Conservation (phyloP, 1,284 basidiomycete species). For the Acaromyces ingoldii region DNA sequence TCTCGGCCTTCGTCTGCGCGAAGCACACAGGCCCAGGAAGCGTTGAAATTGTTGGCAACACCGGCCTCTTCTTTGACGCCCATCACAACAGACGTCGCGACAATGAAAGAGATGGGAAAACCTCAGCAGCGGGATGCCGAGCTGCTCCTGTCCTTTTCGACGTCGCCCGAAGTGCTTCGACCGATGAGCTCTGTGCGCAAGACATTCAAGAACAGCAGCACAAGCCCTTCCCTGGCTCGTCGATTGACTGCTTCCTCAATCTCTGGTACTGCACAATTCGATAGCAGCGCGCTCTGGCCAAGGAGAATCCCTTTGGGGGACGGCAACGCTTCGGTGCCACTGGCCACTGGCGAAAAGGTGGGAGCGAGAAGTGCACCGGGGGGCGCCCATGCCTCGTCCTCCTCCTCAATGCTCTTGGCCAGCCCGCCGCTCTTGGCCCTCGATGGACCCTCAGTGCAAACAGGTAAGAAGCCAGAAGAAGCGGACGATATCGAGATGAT, state of each 20-base stretch:
- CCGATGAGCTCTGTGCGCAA: conserved; percentile 11
- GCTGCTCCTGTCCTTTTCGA: conserved; percentile 27
- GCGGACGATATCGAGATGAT: no score
- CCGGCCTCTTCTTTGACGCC: no score
- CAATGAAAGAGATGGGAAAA: conserved; percentile 1
- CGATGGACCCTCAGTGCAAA: no score
- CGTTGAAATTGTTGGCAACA: no score
- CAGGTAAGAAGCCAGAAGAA: no score
- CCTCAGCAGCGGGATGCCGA: conserved; percentile 13
- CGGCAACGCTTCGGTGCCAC: not conserved
- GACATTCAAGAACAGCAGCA: not conserved
- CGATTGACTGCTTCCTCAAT: no score
- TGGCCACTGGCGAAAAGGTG: no score
- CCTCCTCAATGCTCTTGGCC: not conserved
- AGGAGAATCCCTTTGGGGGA: not conserved
- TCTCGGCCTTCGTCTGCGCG: no score
- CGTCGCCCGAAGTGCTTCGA: conserved; percentile 29
- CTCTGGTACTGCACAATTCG: no score
- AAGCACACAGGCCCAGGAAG: no score
- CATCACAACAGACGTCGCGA: not conserved
- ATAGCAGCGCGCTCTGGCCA: not conserved
- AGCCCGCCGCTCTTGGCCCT: conserved; percentile 4
- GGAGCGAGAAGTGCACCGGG: not conserved
- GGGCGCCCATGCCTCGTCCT: not conserved
- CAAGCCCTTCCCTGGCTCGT: no score